Evolutionary conservation across 441 rosid species (phyloP), one percentile per base, ranked within the genome.

Genomic region (Euphorbia neoarborescens): DNA sequence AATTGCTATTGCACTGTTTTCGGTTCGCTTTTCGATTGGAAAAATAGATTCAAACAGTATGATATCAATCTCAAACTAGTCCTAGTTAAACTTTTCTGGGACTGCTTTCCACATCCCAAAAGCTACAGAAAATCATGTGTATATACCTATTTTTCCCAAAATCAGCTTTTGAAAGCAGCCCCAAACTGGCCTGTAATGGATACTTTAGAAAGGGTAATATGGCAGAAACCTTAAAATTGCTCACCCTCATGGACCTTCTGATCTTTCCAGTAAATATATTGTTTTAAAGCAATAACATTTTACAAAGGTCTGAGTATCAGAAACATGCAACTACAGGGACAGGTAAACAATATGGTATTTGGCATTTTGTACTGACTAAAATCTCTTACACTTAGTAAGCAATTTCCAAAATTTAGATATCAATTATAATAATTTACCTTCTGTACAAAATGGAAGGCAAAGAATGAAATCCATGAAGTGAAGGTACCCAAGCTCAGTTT

Each of bases 381-480:
- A 62, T 30, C 24, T 65, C 64, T 69, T 62, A 60, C 68, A 59
- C 40, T 74, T 20, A 2, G 68, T 67, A 71, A 38, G 53, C 62
- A 65, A 70, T 56, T 66, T 66, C 62, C 12, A 76, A 46, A 77
- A 24, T 72, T 75, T 65, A 69, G 73, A 71, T 65, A 75, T 68
- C 46, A 44, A 53, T 61, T 61, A 53, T 40, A 64, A 73, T 68
- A 19, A 73, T 65, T 76, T 80, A 83, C 87, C 86, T 84, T 80
- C 85, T 69, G 66, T 78, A 66, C 66, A 72, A 81, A 81, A 73
- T 67, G 64, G 85, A 78, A 81, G 84, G 85, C 76, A 77, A 79
- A 76, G 77, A 74, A 81, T 77, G 73, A 35, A 77, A 68, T 66
- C 73, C 76, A 51, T 27, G 65, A 66, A 65, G 71, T 68, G 76